phyloP scores from a whole-genome alignment of 768 basidiomycete genomes.

The Butyriboletus loyo region DNA sequence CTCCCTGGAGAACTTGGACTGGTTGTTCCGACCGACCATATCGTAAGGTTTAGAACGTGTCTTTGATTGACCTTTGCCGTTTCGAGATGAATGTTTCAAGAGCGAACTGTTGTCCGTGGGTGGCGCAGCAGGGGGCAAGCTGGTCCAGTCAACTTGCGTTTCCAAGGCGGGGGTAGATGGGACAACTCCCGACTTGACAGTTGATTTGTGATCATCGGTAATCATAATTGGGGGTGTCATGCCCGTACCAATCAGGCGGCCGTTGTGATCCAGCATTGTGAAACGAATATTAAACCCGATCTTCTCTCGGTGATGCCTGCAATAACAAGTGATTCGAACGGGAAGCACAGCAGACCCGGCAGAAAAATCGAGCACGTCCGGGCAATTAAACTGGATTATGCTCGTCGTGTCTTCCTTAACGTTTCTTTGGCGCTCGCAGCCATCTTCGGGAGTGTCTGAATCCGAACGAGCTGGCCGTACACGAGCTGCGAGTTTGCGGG shows the following conservation, averaged over 20 bases:
- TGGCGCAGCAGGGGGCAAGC: constrained; percentile 24
- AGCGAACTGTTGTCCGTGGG: constrained; percentile 37
- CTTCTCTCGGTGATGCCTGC: constrained; percentile 97
- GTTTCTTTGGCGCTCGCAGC: constrained; percentile 40
- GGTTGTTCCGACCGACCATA: constrained; percentile 27
- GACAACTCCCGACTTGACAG: constrained; percentile 28
- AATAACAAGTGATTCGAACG: constrained; percentile 95
- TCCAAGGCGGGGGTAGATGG: constrained; percentile 35
- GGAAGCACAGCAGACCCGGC: constrained; percentile 87
- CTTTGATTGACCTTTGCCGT: constrained; percentile 46
- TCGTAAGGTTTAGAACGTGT: constrained; percentile 75
- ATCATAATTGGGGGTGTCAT: constrained; percentile 93
- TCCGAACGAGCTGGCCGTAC: constrained; percentile 76
- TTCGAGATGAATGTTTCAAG: constrained; percentile 44
- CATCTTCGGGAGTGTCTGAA: constrained; percentile 64
- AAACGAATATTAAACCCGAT: constrained; percentile 91
- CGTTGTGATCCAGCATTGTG: constrained; percentile 75
- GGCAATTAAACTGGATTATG: constrained; percentile 95
- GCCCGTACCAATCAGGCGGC: constrained; percentile 78
- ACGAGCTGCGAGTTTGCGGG: constrained; percentile 83
- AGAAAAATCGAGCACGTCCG: constrained; percentile 85
- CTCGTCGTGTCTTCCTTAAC: constrained; percentile 67
- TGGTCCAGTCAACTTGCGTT: constrained; percentile 52
- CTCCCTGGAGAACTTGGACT: constrained; percentile 52
- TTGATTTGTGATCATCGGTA: constrained; percentile 98